phyloP scores from a whole-genome alignment of 352 stramenopile species.

The Bremia lactucae region DNA sequence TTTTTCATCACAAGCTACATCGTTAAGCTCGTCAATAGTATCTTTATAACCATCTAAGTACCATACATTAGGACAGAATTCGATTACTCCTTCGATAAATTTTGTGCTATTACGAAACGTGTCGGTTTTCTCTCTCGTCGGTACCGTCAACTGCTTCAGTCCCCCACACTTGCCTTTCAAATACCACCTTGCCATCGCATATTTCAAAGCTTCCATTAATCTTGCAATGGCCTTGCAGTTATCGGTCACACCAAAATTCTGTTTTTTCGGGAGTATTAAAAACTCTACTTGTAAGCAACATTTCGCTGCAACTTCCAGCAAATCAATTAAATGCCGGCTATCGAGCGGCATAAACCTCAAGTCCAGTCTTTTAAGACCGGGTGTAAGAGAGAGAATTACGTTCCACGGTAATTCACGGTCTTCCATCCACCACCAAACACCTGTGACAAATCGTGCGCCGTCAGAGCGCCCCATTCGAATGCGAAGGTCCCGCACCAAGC shows the following conservation, averaged over 20 bases:
- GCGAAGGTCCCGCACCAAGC: slow-evolving; percentile 18
- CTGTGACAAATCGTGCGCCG: slow-evolving; percentile 19
- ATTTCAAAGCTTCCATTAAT: slow-evolving; percentile 21
- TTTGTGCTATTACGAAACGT: slow-evolving; percentile 9
- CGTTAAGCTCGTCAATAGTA: slow-evolving; percentile 22
- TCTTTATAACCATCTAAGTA: slow-evolving; percentile 25
- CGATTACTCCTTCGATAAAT: slow-evolving; percentile 26
- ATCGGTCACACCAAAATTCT: slow-evolving; percentile 3
- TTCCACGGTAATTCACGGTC: slow-evolving; percentile 22
- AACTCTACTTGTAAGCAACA: slow-evolving; percentile 24
- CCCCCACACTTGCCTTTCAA: slow-evolving; percentile 22
- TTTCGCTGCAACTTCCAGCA: slow-evolving; percentile 18
- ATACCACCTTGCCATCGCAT: slow-evolving; percentile 20
- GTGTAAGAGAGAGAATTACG: slow-evolving; percentile 13
- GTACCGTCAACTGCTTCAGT: slow-evolving; percentile 24
- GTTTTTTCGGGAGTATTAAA: slow-evolving; percentile 21
- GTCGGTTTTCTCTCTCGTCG: slow-evolving; percentile 17
- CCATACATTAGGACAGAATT: slow-evolving; percentile 24
- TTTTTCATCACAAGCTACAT: slow-evolving; percentile 19
- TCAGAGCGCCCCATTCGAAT: slow-evolving; percentile 24
- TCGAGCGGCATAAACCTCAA: slow-evolving; percentile 19
- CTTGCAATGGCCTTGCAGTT: slow-evolving; percentile 2
- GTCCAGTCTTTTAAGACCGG: slow-evolving; percentile 18
- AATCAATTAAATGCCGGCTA: slow-evolving; percentile 14
- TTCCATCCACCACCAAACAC: slow-evolving; percentile 24